A percentile compares a stretch with the other conserved stretches of the same genome.
Conservation (phyloP, 1,284 basidiomycete species). For the Pascua sp. region DNA sequence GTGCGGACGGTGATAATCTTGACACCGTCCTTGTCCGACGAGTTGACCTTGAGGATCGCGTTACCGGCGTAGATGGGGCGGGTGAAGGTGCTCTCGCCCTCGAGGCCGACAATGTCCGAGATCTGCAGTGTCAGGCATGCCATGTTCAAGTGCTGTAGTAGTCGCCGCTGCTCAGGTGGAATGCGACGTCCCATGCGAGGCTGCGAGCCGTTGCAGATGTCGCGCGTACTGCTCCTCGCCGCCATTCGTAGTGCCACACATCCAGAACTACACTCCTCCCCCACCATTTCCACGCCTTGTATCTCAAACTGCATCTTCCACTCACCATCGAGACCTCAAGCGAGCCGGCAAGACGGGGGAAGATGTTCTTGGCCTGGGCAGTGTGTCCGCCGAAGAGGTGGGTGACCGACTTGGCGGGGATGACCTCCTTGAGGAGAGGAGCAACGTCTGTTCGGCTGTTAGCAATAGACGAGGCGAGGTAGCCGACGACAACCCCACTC, state of each 20-base stretch:
- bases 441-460: slow-evolving; percentile 48
- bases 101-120: slow-evolving; percentile 87
- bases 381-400: slow-evolving; percentile 84
- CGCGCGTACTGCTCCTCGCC: too few species aligned
- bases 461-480: neutral
- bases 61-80: slow-evolving; percentile 98
- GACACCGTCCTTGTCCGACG: slow-evolving; percentile 61
- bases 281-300: too few species aligned
- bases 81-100: slow-evolving; percentile 73
- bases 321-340: slow-evolving; percentile 67
- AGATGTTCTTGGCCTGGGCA: slow-evolving; percentile 66
- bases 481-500: slow-evolving; percentile 16
- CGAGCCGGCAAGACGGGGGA: slow-evolving; percentile 83
- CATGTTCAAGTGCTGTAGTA: neutral
- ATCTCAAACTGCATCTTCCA: neutral
- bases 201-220: neutral
- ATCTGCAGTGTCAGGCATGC: slow-evolving; percentile 50
- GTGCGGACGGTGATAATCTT: slow-evolving; percentile 95
- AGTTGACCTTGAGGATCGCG: slow-evolving; percentile 88
- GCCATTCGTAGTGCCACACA: neutral
- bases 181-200: neutral
- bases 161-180: neutral
- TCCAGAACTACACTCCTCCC: too few species aligned
- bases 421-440: slow-evolving; percentile 54
- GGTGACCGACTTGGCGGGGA: slow-evolving; percentile 59